A percentile compares a stretch with the other conserved stretches of the same genome.
These are phyloP conservation scores for Astrocystis sublimbata DNA, from an alignment of 495 filamentous ascomycete species.

Conservation along the genomic window DNA sequence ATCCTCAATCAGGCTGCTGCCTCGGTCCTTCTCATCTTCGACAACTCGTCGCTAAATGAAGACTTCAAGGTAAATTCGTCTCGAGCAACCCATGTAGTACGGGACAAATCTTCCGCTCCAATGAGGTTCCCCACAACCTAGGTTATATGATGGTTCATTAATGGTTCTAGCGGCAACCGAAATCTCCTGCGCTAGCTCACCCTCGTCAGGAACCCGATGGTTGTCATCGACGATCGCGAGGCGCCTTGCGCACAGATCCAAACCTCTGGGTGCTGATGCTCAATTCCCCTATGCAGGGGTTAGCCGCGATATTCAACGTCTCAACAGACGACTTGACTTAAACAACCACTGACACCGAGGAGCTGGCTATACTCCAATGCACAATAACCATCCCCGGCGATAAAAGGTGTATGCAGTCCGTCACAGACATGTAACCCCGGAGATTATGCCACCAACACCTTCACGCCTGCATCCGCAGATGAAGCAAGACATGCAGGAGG, in stretches of 20 bases:
- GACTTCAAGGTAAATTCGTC: neutral
- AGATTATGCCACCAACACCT: too few species aligned
- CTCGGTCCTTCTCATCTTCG: neutral
- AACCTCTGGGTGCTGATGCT: neutral
- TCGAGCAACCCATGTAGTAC: neutral
- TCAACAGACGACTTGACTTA: neutral
- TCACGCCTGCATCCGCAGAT: too few species aligned
- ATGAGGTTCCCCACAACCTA: conserved; percentile 8
- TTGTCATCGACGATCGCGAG: conserved; percentile 11
- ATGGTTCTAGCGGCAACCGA: conserved; percentile 4
- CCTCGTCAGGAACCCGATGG: neutral
- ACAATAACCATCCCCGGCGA: neutral
- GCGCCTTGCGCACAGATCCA: conserved; percentile 1
- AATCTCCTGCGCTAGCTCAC: neutral
- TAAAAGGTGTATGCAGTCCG: too few species aligned
- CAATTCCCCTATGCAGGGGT: neutral
- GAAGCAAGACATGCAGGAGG: neutral
- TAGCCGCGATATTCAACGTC: neutral
- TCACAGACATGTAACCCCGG: neutral
- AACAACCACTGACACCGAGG: too few species aligned
- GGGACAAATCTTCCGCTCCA: conserved; percentile 10
- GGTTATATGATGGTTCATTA: neutral
- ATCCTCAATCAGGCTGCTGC: neutral
- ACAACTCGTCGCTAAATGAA: neutral
- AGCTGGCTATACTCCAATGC: neutral